These are phyloP conservation scores for Canna indica DNA, from an alignment of 176 grass and related monocot genomes.

Conservation along the genomic window DNA sequence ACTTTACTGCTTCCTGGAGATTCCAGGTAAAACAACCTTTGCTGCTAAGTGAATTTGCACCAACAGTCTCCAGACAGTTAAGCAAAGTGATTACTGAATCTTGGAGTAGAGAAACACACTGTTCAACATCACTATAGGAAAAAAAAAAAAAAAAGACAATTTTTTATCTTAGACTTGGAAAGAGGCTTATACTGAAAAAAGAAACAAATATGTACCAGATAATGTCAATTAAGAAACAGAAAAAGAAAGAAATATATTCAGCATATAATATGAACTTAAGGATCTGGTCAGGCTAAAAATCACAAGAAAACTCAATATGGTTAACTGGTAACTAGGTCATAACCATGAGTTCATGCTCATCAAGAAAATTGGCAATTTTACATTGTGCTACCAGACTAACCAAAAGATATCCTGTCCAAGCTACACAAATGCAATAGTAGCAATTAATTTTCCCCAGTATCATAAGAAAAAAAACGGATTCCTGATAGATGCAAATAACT, in stretches of 20 bases:
- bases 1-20: constrained; percentile 59
- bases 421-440: too few species aligned
- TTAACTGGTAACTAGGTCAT: too few species aligned
- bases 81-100: constrained; percentile 75
- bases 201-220: neutral
- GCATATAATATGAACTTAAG: neutral
- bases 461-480: too few species aligned
- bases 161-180: constrained; percentile 6
- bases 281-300: too few species aligned
- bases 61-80: constrained; percentile 63
- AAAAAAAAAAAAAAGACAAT: constrained; percentile 7
- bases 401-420: too few species aligned
- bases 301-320: too few species aligned
- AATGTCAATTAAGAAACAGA: neutral
- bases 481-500: too few species aligned
- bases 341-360: too few species aligned
- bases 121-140: constrained; percentile 47
- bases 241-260: neutral
- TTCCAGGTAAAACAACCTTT: constrained; percentile 65
- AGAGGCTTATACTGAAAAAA: neutral
- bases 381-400: too few species aligned
- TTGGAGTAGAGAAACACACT: constrained; percentile 55
- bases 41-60: constrained; percentile 42
- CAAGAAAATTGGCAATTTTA: too few species aligned
- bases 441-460: too few species aligned